phyloP scores from a whole-genome alignment of 495 filamentous ascomycete species.

The Parathielavia appendiculata region DNA sequence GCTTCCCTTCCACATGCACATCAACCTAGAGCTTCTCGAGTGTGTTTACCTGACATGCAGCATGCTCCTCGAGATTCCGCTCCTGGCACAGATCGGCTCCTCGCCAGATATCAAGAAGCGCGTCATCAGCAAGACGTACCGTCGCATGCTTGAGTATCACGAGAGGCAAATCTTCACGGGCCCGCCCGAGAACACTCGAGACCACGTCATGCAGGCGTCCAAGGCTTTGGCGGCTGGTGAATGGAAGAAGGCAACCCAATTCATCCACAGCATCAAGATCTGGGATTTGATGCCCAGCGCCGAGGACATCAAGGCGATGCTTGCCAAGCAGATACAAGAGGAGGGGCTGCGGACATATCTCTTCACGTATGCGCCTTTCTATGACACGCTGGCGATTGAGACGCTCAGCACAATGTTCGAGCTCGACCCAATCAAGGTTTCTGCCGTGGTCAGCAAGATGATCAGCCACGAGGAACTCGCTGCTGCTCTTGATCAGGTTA shows the following conservation, averaged over 20 bases:
- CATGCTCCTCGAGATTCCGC: constrained; percentile 97
- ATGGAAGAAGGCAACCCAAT: constrained; percentile 92
- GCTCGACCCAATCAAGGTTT: constrained; percentile 79
- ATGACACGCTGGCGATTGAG: constrained; percentile 85
- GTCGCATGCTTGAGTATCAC: constrained; percentile 97
- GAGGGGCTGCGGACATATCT: constrained; percentile 97
- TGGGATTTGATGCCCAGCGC: constrained; percentile 94
- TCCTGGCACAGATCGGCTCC: constrained; percentile 92
- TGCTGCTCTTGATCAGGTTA: constrained; percentile 96
- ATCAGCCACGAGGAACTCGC: constrained; percentile 97
- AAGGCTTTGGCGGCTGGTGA: constrained; percentile 94
- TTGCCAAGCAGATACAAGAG: constrained; percentile 95
- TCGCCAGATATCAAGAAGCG: constrained; percentile 96
- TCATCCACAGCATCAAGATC: constrained; percentile 97
- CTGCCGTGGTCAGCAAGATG: constrained; percentile 97
- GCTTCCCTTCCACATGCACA: constrained; percentile 99
- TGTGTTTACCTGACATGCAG: constrained; percentile 98
- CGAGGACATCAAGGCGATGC: constrained; percentile 90
- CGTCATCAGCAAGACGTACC: constrained; percentile 98
- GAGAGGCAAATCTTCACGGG: constrained; percentile 99
- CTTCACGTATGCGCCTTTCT: constrained; percentile 99
- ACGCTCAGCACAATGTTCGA: constrained; percentile 94
- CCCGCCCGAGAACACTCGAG: constrained; percentile 94
- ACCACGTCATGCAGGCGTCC: constrained; percentile 98
- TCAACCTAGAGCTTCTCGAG: constrained; percentile 96